phyloP scores from a whole-genome alignment of 352 stramenopile genomes.

The Phytophthora hibernalis region DNA sequence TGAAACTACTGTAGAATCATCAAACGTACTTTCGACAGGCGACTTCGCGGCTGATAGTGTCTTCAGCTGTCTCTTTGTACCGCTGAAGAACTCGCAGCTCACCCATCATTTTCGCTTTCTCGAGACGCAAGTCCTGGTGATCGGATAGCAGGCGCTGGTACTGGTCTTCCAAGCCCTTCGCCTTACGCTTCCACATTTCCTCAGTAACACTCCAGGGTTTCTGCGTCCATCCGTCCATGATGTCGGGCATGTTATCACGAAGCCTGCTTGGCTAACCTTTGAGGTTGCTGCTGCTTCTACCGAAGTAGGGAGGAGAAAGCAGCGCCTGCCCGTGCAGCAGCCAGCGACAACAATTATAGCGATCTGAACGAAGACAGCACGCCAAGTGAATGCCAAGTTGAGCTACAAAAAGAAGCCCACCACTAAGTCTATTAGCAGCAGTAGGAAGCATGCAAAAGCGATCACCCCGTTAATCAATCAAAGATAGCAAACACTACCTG shows the following conservation, averaged over 20 bases:
- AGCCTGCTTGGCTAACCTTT: background rate
- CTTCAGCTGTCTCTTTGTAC: conserved; percentile 77
- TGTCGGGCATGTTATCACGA: conserved; percentile 44
- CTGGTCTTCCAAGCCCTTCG: conserved; percentile 70
- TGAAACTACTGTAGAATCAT: background rate
- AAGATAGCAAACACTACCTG: conserved; percentile 38
- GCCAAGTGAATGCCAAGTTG: conserved; percentile 4
- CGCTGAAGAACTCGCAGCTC: conserved; percentile 74
- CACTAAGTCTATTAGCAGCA: conserved; percentile 32
- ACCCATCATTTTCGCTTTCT: conserved; percentile 72
- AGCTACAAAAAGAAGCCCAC: conserved; percentile 35
- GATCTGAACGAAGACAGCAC: conserved; percentile 6
- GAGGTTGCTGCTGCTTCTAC: conserved; percentile 8
- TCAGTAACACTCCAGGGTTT: conserved; percentile 80
- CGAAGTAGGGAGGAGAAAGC: conserved; percentile 10
- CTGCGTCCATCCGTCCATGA: conserved; percentile 59
- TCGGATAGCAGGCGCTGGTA: conserved; percentile 72
- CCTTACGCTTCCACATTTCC: conserved; percentile 83
- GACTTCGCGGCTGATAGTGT: conserved; percentile 66
- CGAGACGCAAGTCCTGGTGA: conserved; percentile 72
- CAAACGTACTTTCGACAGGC: conserved; percentile 56
- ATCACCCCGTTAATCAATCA: conserved; percentile 5
- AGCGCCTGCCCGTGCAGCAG: conserved; percentile 20
- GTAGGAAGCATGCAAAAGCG: conserved; percentile 6
- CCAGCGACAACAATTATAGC: conserved; percentile 43